Evolutionary conservation across 805 yeast genomes (phyloP).

Genomic region (Cyberlindnera galapagoensis): DNA sequence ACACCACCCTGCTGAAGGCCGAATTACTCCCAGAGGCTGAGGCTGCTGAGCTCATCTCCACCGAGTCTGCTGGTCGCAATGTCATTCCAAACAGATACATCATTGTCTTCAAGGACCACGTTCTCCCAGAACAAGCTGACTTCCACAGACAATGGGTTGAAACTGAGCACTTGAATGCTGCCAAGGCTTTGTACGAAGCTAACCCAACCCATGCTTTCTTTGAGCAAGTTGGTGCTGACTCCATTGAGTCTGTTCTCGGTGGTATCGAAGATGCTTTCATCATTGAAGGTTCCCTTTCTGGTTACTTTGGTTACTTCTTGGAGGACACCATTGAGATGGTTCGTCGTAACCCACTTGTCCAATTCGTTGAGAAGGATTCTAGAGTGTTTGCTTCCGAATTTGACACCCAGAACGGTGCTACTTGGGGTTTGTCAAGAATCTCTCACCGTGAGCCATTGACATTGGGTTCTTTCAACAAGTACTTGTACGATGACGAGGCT

Average conservation of each 20-base stretch:
- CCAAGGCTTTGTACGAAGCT: constrained; percentile 29
- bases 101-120: constrained; percentile 69
- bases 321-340: constrained; percentile 68
- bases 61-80: constrained; percentile 36
- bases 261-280: constrained; percentile 58
- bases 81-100: constrained; percentile 74
- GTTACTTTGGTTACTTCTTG: constrained; percentile 83
- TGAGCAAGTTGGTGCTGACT: constrained; percentile 22
- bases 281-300: constrained; percentile 52
- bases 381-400: constrained; percentile 57
- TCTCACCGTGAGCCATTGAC: constrained; percentile 73
- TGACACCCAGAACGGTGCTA: constrained; percentile 74
- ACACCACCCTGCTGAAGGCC: constrained; percentile 10
- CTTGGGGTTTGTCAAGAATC: constrained; percentile 92
- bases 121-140: constrained; percentile 43
- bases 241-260: constrained; percentile 30
- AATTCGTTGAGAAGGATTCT: constrained; percentile 71
- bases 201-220: constrained; percentile 35
- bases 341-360: constrained; percentile 57
- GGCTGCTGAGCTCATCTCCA: constrained; percentile 40
- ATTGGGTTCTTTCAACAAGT: constrained; percentile 65
- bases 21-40: constrained; percentile 13
- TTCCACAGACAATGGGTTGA: constrained; percentile 67
- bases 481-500: constrained; percentile 62
- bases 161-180: constrained; percentile 41